Evolutionary conservation across 169 alveolate species (phyloP).

Genomic region (Eimeria praecox): DNA sequence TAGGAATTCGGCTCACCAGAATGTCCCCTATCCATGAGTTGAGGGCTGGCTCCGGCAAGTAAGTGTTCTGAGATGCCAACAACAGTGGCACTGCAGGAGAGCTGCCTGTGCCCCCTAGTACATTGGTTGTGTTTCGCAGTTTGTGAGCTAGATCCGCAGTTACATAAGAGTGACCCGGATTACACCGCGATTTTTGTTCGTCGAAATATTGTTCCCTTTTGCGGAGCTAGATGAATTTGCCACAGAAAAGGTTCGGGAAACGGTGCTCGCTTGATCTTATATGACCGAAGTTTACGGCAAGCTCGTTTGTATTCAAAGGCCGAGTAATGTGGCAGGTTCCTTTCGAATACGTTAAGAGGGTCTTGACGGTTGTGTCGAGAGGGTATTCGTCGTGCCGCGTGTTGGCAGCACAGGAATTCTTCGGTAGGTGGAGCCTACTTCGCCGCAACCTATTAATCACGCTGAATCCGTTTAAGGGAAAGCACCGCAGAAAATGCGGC

Average conservation of each 20-base stretch:
- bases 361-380: neutral
- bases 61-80: neutral
- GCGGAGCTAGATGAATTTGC: neutral
- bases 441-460: neutral
- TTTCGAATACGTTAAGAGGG: neutral
- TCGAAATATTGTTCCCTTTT: too few relatives aligned
- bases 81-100: too few relatives aligned
- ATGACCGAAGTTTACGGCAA: neutral
- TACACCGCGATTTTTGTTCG: too few relatives aligned
- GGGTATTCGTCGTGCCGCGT: too few relatives aligned
- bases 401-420: neutral
- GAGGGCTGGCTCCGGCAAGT: neutral
- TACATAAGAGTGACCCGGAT: neutral
- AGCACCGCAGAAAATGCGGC: neutral
- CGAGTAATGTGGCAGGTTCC: neutral
- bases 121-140: neutral
- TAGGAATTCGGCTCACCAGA: neutral
- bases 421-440: neutral
- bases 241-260: neutral
- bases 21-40: neutral
- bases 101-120: neutral
- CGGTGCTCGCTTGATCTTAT: neutral
- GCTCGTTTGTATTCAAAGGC: neutral
- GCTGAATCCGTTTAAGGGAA: neutral
- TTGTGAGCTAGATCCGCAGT: neutral